phyloP scores from a whole-genome alignment of 176 grass and related monocot genomes.

The Musa schizocarpa region DNA sequence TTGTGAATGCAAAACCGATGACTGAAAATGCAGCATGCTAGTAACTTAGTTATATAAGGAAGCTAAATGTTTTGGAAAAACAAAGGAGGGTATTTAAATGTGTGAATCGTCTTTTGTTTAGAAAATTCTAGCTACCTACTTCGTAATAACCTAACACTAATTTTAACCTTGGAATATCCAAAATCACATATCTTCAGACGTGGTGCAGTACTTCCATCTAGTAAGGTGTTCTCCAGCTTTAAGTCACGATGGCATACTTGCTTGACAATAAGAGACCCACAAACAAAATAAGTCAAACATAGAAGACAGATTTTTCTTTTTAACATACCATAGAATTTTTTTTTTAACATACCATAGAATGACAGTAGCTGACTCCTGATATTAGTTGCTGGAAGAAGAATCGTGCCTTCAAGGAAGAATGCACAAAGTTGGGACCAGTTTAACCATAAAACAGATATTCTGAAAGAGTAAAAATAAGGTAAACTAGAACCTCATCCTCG shows the following conservation, averaged over 20 bases:
- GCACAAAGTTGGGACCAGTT: not conserved
- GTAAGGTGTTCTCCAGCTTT: constrained; percentile 87
- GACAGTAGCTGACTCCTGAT: constrained; percentile 95
- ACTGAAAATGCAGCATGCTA: constrained; percentile 25
- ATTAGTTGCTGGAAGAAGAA: constrained; percentile 98
- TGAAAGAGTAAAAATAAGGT: not conserved
- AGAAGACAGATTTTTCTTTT: constrained; percentile 21
- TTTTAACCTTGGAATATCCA: constrained; percentile 84
- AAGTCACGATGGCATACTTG: constrained; percentile 99
- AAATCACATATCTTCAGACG: constrained; percentile 97
- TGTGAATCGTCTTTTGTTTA: not conserved
- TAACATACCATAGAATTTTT: not conserved
- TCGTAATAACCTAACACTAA: not conserved
- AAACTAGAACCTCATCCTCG: constrained; percentile 71
- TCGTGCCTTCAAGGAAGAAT: constrained; percentile 41
- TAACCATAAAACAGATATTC: not conserved
- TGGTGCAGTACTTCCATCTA: constrained; percentile 81
- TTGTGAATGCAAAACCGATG: constrained; percentile 59
- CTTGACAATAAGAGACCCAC: constrained; percentile 60
- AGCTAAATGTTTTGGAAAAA: not conserved
- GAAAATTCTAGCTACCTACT: not conserved
- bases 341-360: constrained; percentile 66
- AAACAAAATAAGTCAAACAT: not conserved
- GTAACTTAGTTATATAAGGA: not conserved
- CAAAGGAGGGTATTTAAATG: not conserved